Conservation (phyloP, 2,329 filamentous ascomycete species). For the Annulohypoxylon truncatum region DNA sequence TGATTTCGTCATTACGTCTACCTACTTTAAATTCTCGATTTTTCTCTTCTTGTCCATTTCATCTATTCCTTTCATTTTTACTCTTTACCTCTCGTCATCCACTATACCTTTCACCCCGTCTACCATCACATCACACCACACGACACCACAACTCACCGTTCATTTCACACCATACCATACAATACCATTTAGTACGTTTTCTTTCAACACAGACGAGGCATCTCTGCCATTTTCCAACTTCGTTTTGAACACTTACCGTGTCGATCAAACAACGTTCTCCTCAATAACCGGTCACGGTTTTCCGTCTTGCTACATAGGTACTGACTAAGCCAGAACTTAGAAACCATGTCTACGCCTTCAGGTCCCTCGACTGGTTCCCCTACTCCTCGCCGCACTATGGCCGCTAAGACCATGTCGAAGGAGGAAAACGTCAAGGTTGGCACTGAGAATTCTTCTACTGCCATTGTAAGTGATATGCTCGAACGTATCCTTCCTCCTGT, state of each 20-base stretch:
- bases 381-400: constrained; percentile 51
- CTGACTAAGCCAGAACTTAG: constrained; percentile 30
- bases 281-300: constrained; percentile 5
- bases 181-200: constrained; percentile 47
- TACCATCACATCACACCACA: constrained; percentile 16
- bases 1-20: not conserved
- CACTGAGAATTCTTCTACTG: constrained; percentile 51
- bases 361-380: constrained; percentile 57
- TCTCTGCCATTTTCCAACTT: constrained; percentile 48
- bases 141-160: constrained; percentile 20
- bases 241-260: constrained; percentile 43
- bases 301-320: constrained; percentile 13
- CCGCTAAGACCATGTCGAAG: constrained; percentile 49
- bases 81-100: not conserved
- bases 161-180: constrained; percentile 21
- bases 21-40: not conserved
- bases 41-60: not conserved
- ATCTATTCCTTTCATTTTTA: constrained; percentile 11
- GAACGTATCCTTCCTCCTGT: constrained; percentile 48
- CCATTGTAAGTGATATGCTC: constrained; percentile 50
- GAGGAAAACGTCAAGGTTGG: constrained; percentile 55
- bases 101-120: constrained; percentile 37
- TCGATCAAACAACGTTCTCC: constrained; percentile 26
- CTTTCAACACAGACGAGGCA: constrained; percentile 46
- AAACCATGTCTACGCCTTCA: constrained; percentile 54